Conservation (phyloP, 2,329 filamentous ascomycete genomes). For the Magnaporthales sp. region DNA sequence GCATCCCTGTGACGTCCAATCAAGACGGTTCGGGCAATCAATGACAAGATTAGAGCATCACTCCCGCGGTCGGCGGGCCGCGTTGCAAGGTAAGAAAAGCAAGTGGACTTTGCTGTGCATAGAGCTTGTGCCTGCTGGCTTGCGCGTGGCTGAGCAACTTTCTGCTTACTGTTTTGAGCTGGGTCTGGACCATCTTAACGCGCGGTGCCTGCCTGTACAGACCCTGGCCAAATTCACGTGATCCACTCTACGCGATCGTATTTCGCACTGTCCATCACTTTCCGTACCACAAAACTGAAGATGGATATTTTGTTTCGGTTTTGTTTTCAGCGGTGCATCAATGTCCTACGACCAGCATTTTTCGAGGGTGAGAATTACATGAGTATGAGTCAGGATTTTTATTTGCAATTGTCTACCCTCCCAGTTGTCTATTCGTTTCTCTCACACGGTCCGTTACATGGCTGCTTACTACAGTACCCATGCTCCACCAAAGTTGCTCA, state of each 20-base stretch:
- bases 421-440: no score
- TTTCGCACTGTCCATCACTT: neutral
- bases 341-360: no score
- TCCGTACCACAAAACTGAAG: neutral
- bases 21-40: neutral
- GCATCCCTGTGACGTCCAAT: neutral
- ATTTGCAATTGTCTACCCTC: no score
- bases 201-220: neutral
- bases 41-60: neutral
- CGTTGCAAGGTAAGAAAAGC: neutral
- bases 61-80: neutral
- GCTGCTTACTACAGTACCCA: no score
- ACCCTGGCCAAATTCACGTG: neutral
- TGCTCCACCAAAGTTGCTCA: no score
- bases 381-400: no score
- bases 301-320: neutral
- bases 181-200: neutral
- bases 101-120: neutral
- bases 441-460: no score
- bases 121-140: neutral
- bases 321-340: no score
- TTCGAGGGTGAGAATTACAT: no score
- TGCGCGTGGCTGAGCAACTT: neutral
- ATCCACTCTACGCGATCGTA: neutral
- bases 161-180: neutral